These are phyloP conservation scores for Coemansia sp. DNA, from an alignment of 192 early-diverging fungal species.

Conservation along the genomic window DNA sequence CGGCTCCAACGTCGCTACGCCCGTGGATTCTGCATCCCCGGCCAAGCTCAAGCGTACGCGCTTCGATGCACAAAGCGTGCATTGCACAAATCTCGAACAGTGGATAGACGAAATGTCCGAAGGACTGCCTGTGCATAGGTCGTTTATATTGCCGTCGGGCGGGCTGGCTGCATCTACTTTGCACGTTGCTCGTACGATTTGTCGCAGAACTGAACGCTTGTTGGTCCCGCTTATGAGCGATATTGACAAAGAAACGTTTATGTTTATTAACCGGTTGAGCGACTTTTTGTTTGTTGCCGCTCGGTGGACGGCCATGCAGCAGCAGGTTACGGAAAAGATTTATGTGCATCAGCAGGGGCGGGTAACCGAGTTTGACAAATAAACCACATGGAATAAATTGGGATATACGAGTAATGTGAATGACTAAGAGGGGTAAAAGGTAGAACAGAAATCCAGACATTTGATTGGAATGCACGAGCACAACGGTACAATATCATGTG, in stretches of 20 bases:
- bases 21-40: conserved; percentile 59
- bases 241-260: conserved; percentile 23
- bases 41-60: conserved; percentile 63
- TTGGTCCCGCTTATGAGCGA: conserved; percentile 67
- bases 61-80: conserved; percentile 71
- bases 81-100: conserved; percentile 62
- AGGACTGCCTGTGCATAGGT: conserved; percentile 68
- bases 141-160: conserved; percentile 91
- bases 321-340: conserved; percentile 70
- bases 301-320: conserved; percentile 70
- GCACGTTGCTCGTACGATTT: conserved; percentile 81
- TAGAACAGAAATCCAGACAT: neutral
- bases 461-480: neutral
- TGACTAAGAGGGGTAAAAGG: neutral
- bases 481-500: no score
- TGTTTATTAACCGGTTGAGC: conserved; percentile 61
- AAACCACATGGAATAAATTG: neutral
- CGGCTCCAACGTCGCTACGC: conserved; percentile 90
- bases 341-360: conserved; percentile 57
- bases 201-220: conserved; percentile 79
- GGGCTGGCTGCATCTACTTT: conserved; percentile 76
- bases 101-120: conserved; percentile 84
- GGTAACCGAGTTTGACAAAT: conserved; percentile 43
- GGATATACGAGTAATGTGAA: neutral
- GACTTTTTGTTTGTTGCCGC: conserved; percentile 92